Percentiles rank a stretch among this genome's conserved stretches.
Conservation (phyloP, 2,329 filamentous ascomycete genomes). For the Colletotrichum truncatum region DNA sequence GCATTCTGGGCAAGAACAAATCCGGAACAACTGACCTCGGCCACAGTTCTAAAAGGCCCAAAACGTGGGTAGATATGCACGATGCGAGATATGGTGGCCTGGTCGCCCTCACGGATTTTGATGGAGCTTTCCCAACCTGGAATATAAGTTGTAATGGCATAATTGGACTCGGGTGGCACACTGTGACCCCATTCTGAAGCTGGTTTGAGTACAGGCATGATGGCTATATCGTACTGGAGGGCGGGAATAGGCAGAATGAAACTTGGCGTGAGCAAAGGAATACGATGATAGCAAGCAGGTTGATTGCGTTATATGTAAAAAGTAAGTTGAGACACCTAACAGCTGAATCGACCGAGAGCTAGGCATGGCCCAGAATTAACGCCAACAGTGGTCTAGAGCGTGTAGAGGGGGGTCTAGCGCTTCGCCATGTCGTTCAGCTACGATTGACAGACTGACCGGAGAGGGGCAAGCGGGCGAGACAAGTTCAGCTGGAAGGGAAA, state of each 20-base stretch:
- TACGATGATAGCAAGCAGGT: neutral
- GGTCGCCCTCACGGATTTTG: conserved; percentile 52
- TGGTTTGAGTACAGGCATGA: conserved; percentile 47
- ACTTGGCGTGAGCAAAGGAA: neutral
- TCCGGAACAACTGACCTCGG: conserved; percentile 38
- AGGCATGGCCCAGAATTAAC: too few relatives aligned
- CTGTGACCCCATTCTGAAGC: conserved; percentile 54
- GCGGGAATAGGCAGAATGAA: too few relatives aligned
- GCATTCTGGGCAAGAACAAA: neutral
- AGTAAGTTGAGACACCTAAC: neutral
- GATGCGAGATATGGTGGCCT: conserved; percentile 41
- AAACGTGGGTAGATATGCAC: conserved; percentile 58
- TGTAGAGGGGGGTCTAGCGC: neutral
- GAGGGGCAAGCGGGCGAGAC: neutral
- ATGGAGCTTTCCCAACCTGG: conserved; percentile 53
- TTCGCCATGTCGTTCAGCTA: neutral
- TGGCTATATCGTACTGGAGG: too few relatives aligned
- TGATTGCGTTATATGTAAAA: too few relatives aligned
- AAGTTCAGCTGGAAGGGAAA: neutral
- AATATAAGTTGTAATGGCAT: conserved; percentile 56
- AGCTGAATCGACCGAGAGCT: too few relatives aligned
- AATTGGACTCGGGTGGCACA: conserved; percentile 55
- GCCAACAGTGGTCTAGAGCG: neutral
- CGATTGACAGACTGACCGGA: neutral
- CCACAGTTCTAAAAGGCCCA: conserved; percentile 46